These are phyloP conservation scores for Phytopythium chamaehyphon DNA, from an alignment of 352 stramenopile genomes.

Conservation along the genomic window DNA sequence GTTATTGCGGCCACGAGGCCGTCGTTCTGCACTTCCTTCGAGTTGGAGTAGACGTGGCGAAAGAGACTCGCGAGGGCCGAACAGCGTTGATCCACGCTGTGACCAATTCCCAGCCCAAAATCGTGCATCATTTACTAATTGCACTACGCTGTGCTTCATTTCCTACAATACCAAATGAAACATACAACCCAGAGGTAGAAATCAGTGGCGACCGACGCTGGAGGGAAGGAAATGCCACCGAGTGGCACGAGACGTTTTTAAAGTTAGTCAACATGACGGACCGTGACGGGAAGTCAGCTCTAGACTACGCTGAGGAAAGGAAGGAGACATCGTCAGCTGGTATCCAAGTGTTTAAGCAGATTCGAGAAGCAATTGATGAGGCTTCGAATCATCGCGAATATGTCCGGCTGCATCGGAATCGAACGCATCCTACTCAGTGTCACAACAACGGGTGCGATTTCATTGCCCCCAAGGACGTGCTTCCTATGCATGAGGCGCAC, in stretches of 20 bases:
- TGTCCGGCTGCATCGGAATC: conserved; percentile 39
- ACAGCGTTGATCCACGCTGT: conserved; percentile 67
- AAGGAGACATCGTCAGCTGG: conserved; percentile 4
- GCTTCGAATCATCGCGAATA: conserved; percentile 49
- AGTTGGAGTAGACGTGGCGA: conserved; percentile 22
- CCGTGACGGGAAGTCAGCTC: conserved; percentile 21
- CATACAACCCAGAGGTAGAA: conserved; percentile 14
- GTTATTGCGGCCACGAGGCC: conserved; percentile 65
- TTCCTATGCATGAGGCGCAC: conserved; percentile 53
- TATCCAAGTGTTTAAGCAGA: conserved; percentile 25
- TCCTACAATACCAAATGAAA: conserved; percentile 17
- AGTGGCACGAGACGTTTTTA: conserved; percentile 64
- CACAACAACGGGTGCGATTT: conserved; percentile 41
- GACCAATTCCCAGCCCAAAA: conserved; percentile 40
- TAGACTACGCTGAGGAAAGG: conserved; percentile 25
- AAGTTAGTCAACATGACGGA: conserved; percentile 31
- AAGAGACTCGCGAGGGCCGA: conserved; percentile 52
- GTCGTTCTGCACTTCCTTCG: conserved; percentile 53
- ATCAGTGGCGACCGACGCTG: background rate
- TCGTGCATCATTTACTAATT: conserved; percentile 55
- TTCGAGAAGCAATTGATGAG: conserved; percentile 31
- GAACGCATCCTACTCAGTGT: conserved; percentile 38
- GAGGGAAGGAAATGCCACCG: conserved; percentile 10
- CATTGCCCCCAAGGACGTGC: conserved; percentile 41
- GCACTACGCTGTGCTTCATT: conserved; percentile 37